A percentile compares a stretch with the other conserved stretches of the same genome.
phyloP scores from a whole-genome alignment of 1,284 basidiomycete species.

The Leccinum subspadiceum region DNA sequence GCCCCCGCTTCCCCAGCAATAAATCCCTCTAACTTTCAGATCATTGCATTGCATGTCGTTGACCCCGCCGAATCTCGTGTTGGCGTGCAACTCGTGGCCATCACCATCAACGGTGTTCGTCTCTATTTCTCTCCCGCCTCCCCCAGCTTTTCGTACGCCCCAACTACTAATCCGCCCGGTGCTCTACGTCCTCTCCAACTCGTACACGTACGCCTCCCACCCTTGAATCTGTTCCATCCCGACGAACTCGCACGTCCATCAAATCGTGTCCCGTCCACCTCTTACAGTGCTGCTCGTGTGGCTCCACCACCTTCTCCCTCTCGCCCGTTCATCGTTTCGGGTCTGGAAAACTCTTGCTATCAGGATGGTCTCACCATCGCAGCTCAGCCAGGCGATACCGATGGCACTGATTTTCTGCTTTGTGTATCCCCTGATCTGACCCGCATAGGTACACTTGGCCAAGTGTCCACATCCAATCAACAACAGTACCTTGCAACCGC shows the following conservation, averaged over 20 bases:
- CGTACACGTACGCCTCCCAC: conserved; percentile 77
- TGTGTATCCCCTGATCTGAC: conserved; percentile 78
- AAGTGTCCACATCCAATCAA: conserved; percentile 46
- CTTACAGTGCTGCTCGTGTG: conserved; percentile 46
- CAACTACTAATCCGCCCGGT: conserved; percentile 34
- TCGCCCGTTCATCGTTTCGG: conserved; percentile 55
- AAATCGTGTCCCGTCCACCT: conserved; percentile 38
- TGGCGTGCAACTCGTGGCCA: conserved; percentile 73
- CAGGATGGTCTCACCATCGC: conserved; percentile 63
- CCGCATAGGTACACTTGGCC: conserved; percentile 61
- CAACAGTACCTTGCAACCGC: conserved; percentile 38
- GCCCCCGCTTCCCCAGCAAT: conserved; percentile 70
- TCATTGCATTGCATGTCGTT: conserved; percentile 65
- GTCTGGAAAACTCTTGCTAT: conserved; percentile 60
- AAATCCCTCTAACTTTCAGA: conserved; percentile 64
- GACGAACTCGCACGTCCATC: conserved; percentile 59
- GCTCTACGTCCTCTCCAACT: conserved; percentile 55
- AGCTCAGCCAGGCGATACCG: conserved; percentile 68
- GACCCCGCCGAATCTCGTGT: conserved; percentile 60
- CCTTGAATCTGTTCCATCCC: conserved; percentile 71
- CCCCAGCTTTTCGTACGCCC: conserved; percentile 34
- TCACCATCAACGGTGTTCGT: conserved; percentile 77
- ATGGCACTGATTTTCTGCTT: conserved; percentile 73
- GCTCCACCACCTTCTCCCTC: conserved; percentile 42
- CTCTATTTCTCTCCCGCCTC: conserved; percentile 72